Base-by-base conservation (phyloP, 192 early-diverging fungal species). In the Entomortierella lignicola region DNA sequence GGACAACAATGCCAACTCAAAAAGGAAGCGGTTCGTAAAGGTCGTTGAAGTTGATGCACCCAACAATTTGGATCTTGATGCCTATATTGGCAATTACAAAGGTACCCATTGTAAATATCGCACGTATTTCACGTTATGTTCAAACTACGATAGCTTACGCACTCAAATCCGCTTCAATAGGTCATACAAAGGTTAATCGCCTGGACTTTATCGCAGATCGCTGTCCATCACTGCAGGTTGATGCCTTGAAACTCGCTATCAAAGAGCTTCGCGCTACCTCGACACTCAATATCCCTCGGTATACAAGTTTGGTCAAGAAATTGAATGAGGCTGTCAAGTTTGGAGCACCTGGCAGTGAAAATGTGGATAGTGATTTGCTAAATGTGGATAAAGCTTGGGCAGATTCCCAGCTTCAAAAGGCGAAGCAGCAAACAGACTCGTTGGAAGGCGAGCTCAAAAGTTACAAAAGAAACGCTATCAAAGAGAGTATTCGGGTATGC, bases 401-500 rank as follows among this genome's bases (percentile, higher is more conserved):
- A 8, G 87, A 86, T 29, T 71, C 71, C 17, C 88, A 93, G 18
- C 63, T 79, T 39, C 77, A 82, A 31, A 58, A 63, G 32, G 86
- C 73, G 21, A 87, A 88, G 50, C 60, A 66, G 8, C 80, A 75
- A 55, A 64, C 84, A 17, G 91, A 94, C 18, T 85, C 82, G 67
- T 79, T 96, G 29, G 93, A 96, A 52, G 72, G 72, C 23, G 92
- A 96, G 67, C 80, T 96, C n/a, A 93, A 92, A 63, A 87, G 74
- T 57, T 93, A 93, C 80, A 93, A 94, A 56, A 85, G 70, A 47
- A 94, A 92, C 58, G 69, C 90, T 58, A 90, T 94, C 73, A 96
- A 94, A 66, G 95, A 96, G 85, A 91, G 88, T 74, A 94, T 96
- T 56, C 81, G 95, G 60, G 94, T 94, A 84, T 42, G 84, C 66